A percentile compares a stretch with the other conserved stretches of the same genome.
Evolutionary conservation across 345 rosid species (phyloP).

Genomic region (Acer campestre): DNA sequence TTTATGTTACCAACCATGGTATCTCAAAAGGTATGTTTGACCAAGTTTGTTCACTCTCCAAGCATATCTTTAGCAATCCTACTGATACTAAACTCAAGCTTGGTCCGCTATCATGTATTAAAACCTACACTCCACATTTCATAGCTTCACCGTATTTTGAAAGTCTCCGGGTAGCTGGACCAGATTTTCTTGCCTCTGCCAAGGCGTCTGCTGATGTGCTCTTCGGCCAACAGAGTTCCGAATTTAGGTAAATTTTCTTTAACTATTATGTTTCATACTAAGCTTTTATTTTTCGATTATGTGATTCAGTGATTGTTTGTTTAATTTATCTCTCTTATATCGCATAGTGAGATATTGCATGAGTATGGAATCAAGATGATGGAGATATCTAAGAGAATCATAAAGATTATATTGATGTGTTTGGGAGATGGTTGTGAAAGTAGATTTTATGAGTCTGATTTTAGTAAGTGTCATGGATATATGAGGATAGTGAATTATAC

Average conservation of each 20-base stretch:
- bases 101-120: slow-evolving; percentile 46
- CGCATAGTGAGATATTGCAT: slow-evolving; percentile 50
- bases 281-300: not conserved
- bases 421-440: slow-evolving; percentile 43
- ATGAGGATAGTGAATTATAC: slow-evolving; percentile 62
- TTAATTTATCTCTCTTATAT: not conserved
- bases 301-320: slow-evolving; percentile 16
- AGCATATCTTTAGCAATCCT: slow-evolving; percentile 51
- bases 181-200: slow-evolving; percentile 62
- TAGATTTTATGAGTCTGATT: slow-evolving; percentile 47
- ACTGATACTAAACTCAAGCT: slow-evolving; percentile 65
- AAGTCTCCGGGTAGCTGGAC: slow-evolving; percentile 67
- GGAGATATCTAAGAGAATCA: slow-evolving; percentile 54
- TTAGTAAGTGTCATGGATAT: slow-evolving; percentile 64
- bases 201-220: slow-evolving; percentile 55
- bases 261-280: not conserved
- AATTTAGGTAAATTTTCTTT: slow-evolving; percentile 46
- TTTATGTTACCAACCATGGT: slow-evolving; percentile 72
- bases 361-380: slow-evolving; percentile 63
- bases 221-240: slow-evolving; percentile 41
- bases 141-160: slow-evolving; percentile 87
- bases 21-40: slow-evolving; percentile 48
- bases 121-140: slow-evolving; percentile 66
- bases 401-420: slow-evolving; percentile 45
- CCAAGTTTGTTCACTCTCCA: slow-evolving; percentile 38